A percentile compares a stretch with the other conserved stretches of the same genome.
phyloP scores from a whole-genome alignment of 2,329 filamentous ascomycete species.

The Curvularia sp. region DNA sequence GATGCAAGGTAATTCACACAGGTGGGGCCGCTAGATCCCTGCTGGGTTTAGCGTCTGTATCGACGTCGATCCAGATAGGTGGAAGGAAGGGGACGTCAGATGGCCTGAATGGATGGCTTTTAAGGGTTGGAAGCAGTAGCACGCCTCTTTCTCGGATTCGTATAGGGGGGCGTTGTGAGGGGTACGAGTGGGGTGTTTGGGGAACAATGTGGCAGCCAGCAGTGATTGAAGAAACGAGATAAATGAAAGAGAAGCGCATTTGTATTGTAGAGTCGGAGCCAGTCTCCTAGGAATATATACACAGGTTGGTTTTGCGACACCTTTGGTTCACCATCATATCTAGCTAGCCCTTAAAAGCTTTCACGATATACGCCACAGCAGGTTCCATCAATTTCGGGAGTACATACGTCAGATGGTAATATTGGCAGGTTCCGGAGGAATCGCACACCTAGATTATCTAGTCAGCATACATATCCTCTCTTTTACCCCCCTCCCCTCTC shows the following conservation, averaged over 20 bases:
- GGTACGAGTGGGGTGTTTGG: not conserved
- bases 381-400: slow-evolving; percentile 5
- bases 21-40: not conserved
- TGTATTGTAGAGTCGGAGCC: not conserved
- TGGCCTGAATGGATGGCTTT: not conserved
- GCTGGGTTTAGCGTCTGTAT: not conserved
- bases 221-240: not conserved
- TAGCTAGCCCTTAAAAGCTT: not conserved
- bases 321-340: not conserved
- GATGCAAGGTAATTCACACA: not conserved
- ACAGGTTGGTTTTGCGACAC: not conserved
- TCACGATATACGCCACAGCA: slow-evolving; percentile 2
- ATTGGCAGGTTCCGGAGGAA: slow-evolving; percentile 8
- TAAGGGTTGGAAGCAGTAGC: not conserved
- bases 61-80: not conserved
- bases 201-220: not conserved
- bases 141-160: not conserved
- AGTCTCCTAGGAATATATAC: not conserved
- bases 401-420: slow-evolving; percentile 9
- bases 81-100: not conserved
- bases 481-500: not conserved
- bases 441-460: not conserved
- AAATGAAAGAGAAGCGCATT: not conserved
- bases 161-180: not conserved
- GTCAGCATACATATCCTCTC: not conserved